Evolutionary conservation across 163 green algal species (phyloP), one percentile per base, ranked within the genome.

Genomic region (Volvox carteri): DNA sequence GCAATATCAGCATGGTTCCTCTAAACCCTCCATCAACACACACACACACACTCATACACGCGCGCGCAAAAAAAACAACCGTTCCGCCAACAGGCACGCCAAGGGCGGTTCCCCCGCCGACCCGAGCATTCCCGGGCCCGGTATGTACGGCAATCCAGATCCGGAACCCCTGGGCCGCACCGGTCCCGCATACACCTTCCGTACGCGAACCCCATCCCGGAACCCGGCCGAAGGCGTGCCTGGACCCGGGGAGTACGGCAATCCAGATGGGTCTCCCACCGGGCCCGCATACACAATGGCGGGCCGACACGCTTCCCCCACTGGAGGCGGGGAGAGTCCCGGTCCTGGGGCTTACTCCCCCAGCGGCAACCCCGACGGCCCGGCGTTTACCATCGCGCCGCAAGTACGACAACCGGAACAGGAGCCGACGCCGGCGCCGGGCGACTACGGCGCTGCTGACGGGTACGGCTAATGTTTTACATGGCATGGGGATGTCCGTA

Each of bases 241-340:
- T 1, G 84, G 84, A 0, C 84, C 84, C 4, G 84, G 84, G 0
- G 84, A 83, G 50, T 89, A 89, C 70, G 70, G 21, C 50, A 41
- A 68, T 14, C 84, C 84, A 4, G 23, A n/a, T 23, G 21, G 42
- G n/a, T n/a, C n/a, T 14, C 68, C 68, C 67, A 18, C 35, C 2
- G 86, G 86, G 18, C 86, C 86, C 41, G 86, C 86, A 42, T 91
- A 77, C 67, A 91, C 86, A 28, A 76, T 91, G 16, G 77, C 77
- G 33, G 74, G 74, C 19, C 37, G 86, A 25, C 65, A 48, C 46
- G 16, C 84, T 35, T 78, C 60, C 19, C 48, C 72, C 30, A 5
- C 44, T 28, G 56, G n/a, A 39, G 62, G 19, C n/a, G n/a, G 21
- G 68, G 75, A 33, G 42, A 75, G 44, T 11, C 87, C 87, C 7